Percentiles rank a stretch among this genome's conserved stretches.
Evolutionary conservation across 2,329 filamentous ascomycete genomes (phyloP).

Genomic region (Domatiomyces globalis): DNA sequence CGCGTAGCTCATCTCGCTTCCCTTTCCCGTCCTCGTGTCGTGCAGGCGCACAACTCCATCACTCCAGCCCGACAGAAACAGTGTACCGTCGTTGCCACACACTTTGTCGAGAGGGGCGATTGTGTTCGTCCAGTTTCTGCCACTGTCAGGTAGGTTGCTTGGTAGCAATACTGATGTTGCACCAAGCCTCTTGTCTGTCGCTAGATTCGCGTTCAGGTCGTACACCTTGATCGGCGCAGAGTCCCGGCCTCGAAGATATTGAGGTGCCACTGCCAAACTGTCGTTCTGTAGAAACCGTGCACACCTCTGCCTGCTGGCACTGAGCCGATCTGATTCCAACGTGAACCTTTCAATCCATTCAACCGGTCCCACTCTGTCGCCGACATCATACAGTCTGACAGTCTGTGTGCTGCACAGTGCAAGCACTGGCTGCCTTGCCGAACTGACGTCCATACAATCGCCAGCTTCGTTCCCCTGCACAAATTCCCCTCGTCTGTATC

Average conservation of each 20-base stretch:
- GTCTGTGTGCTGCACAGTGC: slow-evolving; percentile 38
- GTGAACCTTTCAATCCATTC: slow-evolving; percentile 25
- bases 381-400: slow-evolving; percentile 34
- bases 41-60: slow-evolving; percentile 46
- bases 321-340: slow-evolving; percentile 16
- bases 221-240: slow-evolving; percentile 36
- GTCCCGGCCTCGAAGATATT: slow-evolving; percentile 22
- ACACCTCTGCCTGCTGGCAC: slow-evolving; percentile 30
- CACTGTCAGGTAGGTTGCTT: slow-evolving; percentile 6
- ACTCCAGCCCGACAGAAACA: slow-evolving; percentile 47
- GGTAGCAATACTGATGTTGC: slow-evolving; percentile 2
- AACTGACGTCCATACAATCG: slow-evolving; percentile 35
- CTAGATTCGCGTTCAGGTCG: slow-evolving; percentile 35
- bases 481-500: slow-evolving; percentile 26
- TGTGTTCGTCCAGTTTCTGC: slow-evolving; percentile 21
- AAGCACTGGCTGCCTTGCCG: slow-evolving; percentile 30
- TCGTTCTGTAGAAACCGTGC: slow-evolving; percentile 39
- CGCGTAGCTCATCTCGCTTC: slow-evolving; percentile 36
- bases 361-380: slow-evolving; percentile 21
- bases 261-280: slow-evolving; percentile 38
- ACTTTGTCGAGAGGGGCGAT: slow-evolving; percentile 24
- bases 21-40: slow-evolving; percentile 41
- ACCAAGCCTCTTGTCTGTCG: slow-evolving; percentile 18
- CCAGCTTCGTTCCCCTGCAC: slow-evolving; percentile 27
- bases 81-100: slow-evolving; percentile 25